phyloP scores from a whole-genome alignment of 495 filamentous ascomycete species.

The Penicillium verhagenii region DNA sequence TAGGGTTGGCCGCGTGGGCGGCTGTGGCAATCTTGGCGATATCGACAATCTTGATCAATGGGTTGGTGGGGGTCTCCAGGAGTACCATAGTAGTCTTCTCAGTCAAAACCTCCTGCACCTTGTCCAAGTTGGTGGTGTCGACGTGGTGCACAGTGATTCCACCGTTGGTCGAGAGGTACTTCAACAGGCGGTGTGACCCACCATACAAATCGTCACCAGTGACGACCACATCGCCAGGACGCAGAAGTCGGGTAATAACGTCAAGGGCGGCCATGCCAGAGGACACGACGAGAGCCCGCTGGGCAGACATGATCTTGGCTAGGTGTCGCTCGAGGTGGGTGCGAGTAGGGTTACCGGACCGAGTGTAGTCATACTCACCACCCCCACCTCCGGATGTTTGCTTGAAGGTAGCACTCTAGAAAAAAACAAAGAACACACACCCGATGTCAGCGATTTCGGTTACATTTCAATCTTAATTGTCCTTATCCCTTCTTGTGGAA shows the following conservation, averaged over 20 bases:
- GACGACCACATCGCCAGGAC: slow-evolving; percentile 94
- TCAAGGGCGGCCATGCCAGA: slow-evolving; percentile 97
- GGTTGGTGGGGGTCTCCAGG: slow-evolving; percentile 95
- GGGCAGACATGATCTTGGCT: slow-evolving; percentile 97
- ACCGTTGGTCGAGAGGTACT: slow-evolving; percentile 80
- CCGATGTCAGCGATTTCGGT: no score
- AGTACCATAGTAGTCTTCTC: slow-evolving; percentile 92
- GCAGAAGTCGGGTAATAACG: slow-evolving; percentile 90
- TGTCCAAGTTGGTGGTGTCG: slow-evolving; percentile 77
- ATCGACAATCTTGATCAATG: slow-evolving; percentile 96
- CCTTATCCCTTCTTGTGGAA: background rate
- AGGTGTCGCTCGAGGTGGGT: slow-evolving; percentile 96
- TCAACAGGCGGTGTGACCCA: slow-evolving; percentile 90
- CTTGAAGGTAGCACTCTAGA: slow-evolving; percentile 92
- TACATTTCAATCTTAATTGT: background rate
- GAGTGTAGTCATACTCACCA: slow-evolving; percentile 94
- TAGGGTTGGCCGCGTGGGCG: slow-evolving; percentile 76
- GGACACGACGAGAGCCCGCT: slow-evolving; percentile 84
- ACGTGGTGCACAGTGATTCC: slow-evolving; percentile 95
- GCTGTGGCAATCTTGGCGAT: slow-evolving; percentile 72
- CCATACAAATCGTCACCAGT: slow-evolving; percentile 97
- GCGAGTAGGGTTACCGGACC: slow-evolving; percentile 93
- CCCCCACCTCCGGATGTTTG: slow-evolving; percentile 77
- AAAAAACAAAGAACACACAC: no score
- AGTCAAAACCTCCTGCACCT: slow-evolving; percentile 64